Evolutionary conservation across 495 filamentous ascomycete species (phyloP).

Genomic region (Parachaetomium inaequale): DNA sequence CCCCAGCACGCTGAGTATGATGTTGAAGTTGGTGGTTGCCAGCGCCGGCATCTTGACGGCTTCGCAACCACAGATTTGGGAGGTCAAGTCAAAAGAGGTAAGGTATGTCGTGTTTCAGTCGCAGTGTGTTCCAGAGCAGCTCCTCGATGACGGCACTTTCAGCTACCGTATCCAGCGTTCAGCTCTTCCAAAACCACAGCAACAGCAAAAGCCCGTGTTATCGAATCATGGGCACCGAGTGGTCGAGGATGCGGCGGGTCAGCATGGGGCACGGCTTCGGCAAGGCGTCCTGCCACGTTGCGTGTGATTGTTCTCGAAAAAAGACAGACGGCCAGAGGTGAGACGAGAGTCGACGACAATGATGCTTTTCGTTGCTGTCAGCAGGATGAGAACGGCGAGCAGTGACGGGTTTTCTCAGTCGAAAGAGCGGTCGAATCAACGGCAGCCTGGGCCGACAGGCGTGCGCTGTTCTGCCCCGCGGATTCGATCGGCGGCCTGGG

Average conservation of each 20-base stretch:
- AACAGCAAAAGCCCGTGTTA: conserved; percentile 36
- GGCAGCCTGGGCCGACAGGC: neutral
- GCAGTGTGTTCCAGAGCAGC: neutral
- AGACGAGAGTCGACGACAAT: neutral
- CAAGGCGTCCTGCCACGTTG: neutral
- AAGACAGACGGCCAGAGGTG: neutral
- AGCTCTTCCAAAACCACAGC: conserved; percentile 13
- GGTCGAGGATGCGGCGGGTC: neutral
- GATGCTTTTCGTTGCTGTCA: too few relatives aligned
- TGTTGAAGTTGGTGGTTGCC: conserved; percentile 79
- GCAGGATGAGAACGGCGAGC: too few relatives aligned
- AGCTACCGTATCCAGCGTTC: too few relatives aligned
- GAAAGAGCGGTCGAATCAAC: conserved; percentile 1
- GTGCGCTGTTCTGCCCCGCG: neutral
- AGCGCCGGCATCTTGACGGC: conserved; percentile 69
- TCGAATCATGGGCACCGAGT: conserved; percentile 43
- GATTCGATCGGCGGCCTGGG: neutral
- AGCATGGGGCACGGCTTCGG: neutral
- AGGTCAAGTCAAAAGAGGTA: neutral
- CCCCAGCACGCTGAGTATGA: conserved; percentile 75
- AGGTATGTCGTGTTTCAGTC: neutral
- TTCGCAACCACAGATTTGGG: neutral
- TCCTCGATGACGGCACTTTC: neutral
- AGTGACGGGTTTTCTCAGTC: too few relatives aligned
- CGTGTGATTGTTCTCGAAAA: neutral